Conservation (phyloP, 1,284 basidiomycete species). For the Rhodotorula sp. region DNA sequence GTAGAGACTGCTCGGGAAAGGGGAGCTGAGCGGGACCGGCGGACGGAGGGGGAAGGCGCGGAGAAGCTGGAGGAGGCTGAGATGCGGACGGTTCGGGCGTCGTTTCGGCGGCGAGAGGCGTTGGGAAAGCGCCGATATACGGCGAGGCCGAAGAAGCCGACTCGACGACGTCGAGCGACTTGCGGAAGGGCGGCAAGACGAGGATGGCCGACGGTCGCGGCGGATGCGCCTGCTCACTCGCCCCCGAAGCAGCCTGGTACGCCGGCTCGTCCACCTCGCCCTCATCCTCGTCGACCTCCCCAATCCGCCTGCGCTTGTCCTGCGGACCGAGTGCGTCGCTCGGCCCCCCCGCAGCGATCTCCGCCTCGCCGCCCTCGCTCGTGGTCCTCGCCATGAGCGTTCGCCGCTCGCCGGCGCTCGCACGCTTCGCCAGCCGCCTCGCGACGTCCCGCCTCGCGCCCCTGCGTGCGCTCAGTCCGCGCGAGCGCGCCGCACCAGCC, state of each 20-base stretch:
- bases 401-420: not conserved
- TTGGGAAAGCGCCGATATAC: not conserved
- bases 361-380: conserved; percentile 1
- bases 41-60: not conserved
- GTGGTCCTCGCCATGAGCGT: not conserved
- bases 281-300: not conserved
- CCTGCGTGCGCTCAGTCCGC: not conserved
- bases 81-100: not conserved
- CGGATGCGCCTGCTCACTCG: not conserved
- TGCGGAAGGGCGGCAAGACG: not conserved
- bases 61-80: not conserved
- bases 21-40: not conserved
- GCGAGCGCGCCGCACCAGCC: not conserved
- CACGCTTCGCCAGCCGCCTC: not conserved
- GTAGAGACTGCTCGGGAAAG: not conserved
- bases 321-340: not conserved
- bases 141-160: not conserved
- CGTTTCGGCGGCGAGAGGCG: not conserved
- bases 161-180: not conserved
- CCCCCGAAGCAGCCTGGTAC: not conserved
- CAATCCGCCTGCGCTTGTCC: conserved; percentile 4
- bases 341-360: too few species aligned
- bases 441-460: not conserved
- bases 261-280: not conserved
- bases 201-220: not conserved